These are phyloP conservation scores for Alternaria rosae DNA, from an alignment of 2,329 filamentous ascomycete species.

Conservation along the genomic window DNA sequence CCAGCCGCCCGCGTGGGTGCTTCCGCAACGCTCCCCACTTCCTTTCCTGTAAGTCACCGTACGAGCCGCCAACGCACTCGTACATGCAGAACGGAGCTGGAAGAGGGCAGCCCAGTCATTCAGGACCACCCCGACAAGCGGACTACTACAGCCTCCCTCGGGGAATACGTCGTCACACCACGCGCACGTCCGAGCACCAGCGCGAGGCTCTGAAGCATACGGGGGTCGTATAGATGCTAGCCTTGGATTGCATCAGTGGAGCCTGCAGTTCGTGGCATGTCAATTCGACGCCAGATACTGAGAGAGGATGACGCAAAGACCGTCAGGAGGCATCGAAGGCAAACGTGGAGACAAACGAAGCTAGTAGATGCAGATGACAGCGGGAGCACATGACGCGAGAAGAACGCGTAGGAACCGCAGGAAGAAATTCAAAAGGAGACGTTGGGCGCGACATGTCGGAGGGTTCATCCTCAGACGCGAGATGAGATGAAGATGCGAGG, in stretches of 20 bases:
- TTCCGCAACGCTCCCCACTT: background rate
- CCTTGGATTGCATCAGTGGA: background rate
- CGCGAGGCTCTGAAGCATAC: background rate
- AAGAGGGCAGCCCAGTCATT: background rate
- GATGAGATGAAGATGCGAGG: slow-evolving; percentile 1
- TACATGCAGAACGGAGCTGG: background rate
- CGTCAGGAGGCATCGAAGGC: background rate
- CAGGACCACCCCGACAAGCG: background rate
- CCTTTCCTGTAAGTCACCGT: background rate
- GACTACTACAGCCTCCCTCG: background rate
- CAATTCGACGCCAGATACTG: background rate
- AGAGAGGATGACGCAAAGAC: background rate
- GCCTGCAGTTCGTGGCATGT: background rate
- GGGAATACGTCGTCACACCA: background rate
- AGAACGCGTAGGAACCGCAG: background rate
- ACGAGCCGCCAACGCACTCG: background rate
- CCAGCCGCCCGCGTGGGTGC: background rate
- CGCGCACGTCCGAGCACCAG: background rate
- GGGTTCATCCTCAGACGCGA: background rate
- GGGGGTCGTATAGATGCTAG: background rate
- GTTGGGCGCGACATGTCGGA: background rate
- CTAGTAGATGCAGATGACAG: background rate
- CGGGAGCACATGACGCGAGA: background rate
- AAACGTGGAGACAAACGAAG: background rate
- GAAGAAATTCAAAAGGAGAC: background rate